Conservation (phyloP, 2,329 filamentous ascomycete genomes). For the Neospermospora avenae region DNA sequence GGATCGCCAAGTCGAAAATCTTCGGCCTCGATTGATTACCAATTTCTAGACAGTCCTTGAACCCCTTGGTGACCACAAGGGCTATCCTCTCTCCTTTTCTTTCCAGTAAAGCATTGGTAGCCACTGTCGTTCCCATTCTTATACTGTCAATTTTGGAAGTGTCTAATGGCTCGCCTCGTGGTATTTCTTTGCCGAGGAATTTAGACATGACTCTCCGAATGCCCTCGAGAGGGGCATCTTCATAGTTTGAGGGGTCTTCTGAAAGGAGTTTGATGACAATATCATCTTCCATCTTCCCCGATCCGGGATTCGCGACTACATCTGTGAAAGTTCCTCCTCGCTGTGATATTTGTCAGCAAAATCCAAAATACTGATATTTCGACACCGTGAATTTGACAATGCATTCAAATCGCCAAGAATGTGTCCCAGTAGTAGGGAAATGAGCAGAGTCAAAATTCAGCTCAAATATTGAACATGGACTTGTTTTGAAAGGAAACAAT, state of each 20-base stretch:
- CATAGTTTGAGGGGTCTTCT: slow-evolving; percentile 86
- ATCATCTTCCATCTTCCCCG: slow-evolving; percentile 67
- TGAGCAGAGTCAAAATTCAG: neutral
- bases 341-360: slow-evolving; percentile 35
- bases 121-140: slow-evolving; percentile 93
- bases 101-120: slow-evolving; percentile 87
- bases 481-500: neutral
- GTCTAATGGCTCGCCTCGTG: slow-evolving; percentile 75
- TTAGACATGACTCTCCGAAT: slow-evolving; percentile 81
- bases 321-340: slow-evolving; percentile 91
- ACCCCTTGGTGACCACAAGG: slow-evolving; percentile 82
- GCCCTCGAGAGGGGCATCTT: slow-evolving; percentile 86
- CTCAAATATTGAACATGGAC: neutral
- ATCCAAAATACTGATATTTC: neutral
- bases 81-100: slow-evolving; percentile 87
- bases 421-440: neutral
- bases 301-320: slow-evolving; percentile 78
- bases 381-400: slow-evolving; percentile 26
- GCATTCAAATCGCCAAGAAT: neutral
- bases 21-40: slow-evolving; percentile 86
- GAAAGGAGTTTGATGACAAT: slow-evolving; percentile 85
- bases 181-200: slow-evolving; percentile 72
- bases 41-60: slow-evolving; percentile 83
- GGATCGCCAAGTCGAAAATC: slow-evolving; percentile 88
- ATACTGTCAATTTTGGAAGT: slow-evolving; percentile 85